Percentiles rank a stretch among this genome's conserved stretches.
These are phyloP conservation scores for Porcisia hertigi DNA, from an alignment of 208 protist species.

Conservation along the genomic window DNA sequence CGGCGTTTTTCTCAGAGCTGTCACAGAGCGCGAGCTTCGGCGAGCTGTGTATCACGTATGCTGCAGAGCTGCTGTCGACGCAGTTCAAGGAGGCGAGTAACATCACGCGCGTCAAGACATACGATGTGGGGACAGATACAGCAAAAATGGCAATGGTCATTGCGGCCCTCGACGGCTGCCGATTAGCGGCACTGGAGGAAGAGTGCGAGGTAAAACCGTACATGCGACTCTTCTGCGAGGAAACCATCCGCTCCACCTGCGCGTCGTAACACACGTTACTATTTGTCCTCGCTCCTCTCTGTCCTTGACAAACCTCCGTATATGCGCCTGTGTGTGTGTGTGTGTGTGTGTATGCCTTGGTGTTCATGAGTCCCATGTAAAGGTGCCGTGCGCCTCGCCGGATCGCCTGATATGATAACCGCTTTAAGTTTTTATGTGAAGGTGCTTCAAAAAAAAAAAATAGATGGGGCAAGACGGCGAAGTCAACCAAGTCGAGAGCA, in stretches of 20 bases:
- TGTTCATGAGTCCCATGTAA: background rate
- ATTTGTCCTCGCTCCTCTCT: background rate
- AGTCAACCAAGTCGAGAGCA: too few relatives aligned
- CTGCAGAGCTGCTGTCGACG: constrained; percentile 35
- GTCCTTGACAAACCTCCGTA: background rate
- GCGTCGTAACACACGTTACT: constrained; percentile 14
- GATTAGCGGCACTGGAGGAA: constrained; percentile 50
- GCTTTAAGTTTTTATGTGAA: background rate
- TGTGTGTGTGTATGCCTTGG: background rate
- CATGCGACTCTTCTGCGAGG: constrained; percentile 73
- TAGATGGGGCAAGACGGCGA: background rate
- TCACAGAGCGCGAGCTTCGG: constrained; percentile 67
- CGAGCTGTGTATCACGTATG: constrained; percentile 67
- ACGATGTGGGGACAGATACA: constrained; percentile 57
- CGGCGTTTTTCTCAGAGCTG: constrained; percentile 61
- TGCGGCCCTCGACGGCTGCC: constrained; percentile 53
- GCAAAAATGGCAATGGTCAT: constrained; percentile 61
- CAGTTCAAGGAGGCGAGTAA: constrained; percentile 33
- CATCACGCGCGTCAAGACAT: constrained; percentile 47
- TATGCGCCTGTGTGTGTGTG: background rate
- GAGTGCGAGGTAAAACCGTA: constrained; percentile 72
- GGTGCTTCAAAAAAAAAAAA: background rate
- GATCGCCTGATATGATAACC: background rate
- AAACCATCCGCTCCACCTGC: constrained; percentile 70
- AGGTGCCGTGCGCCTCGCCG: background rate